These are phyloP conservation scores for Tilletia horrida DNA, from an alignment of 1,284 basidiomycete genomes.

Conservation along the genomic window DNA sequence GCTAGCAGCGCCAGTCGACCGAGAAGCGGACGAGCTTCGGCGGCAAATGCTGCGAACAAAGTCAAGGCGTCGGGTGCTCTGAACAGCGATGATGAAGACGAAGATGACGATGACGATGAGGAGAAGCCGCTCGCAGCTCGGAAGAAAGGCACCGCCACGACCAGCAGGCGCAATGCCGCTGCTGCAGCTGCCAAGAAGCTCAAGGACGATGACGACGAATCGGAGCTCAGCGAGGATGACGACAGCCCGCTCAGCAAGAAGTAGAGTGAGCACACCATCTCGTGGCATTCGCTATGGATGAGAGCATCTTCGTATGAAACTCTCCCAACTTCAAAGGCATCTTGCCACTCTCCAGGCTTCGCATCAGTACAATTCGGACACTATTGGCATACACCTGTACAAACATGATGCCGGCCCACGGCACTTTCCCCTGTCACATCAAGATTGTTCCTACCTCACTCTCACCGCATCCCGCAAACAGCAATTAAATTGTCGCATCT, in stretches of 20 bases:
- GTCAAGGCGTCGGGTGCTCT: neutral
- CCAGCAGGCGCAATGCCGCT: neutral
- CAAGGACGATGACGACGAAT: neutral
- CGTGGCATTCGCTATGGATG: no score
- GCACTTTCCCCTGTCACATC: no score
- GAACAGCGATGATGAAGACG: conserved; percentile 17
- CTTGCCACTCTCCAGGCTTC: no score
- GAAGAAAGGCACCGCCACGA: neutral
- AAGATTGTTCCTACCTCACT: no score
- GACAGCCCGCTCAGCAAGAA: conserved; percentile 14
- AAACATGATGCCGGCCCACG: no score
- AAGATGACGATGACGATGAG: conserved; percentile 29
- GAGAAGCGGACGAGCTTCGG: neutral
- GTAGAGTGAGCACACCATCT: no score
- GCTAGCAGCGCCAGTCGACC: neutral
- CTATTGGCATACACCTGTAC: no score
- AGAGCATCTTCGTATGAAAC: no score
- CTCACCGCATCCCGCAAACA: no score
- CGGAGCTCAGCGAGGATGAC: conserved; percentile 13
- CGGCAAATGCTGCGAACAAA: neutral
- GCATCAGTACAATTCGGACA: no score
- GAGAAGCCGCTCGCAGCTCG: conserved; percentile 14
- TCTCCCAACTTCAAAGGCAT: no score
- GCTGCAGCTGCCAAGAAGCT: neutral
- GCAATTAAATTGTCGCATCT: no score